Base-by-base conservation (phyloP, 2,329 filamentous ascomycete genomes). In the Colletotrichum eleusines region DNA sequence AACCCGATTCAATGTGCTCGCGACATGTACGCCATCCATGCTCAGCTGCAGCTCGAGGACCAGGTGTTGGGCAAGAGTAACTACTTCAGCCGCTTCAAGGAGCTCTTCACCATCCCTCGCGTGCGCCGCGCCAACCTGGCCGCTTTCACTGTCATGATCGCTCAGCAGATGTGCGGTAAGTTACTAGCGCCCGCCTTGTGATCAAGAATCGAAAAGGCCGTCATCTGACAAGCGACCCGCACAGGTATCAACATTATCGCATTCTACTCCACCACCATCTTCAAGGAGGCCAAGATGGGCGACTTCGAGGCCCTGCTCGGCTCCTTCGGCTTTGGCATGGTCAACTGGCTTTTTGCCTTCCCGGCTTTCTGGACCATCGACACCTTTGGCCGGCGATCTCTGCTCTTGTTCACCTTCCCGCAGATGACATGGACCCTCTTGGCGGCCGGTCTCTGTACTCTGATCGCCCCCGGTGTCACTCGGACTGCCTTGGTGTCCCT, bases 61-160 rank as follows among this genome's bases (percentile, higher is more conserved):
- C 80, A 86, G 70, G 78, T 88, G 38, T 79, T 85, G 26, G 81
- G 78, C 40, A 76, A 85, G 7, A 87, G 81, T 75, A 90, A 86
- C 79, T 91, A 92, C 75, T 42, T 89, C 60, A 87, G 83, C 28
- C 88, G 91, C 20, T 90, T 93, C 73, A 75, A 86, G 46, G 88
- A 93, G 76, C 82, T 91, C 1, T 92, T 94, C 76, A 92, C 89
- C 14, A 86, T 94, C 67, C 90, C 91, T 1, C 87, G 92, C 57
- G 84, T 92, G 14, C 87, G 91, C 18, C 87, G 91, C 50, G 94
- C 94, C 3, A 95, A 90, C 4, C 85, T 92, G 38, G 94, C 93
- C 7, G 92, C 93, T 0, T 92, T 90, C 73, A 89, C 90, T 1
- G 92, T 95, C 74, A 97, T 97, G 94, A 90, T 92, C 75, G 90